Conservation (phyloP, 768 basidiomycete genomes). For the Rickenella mellea region DNA sequence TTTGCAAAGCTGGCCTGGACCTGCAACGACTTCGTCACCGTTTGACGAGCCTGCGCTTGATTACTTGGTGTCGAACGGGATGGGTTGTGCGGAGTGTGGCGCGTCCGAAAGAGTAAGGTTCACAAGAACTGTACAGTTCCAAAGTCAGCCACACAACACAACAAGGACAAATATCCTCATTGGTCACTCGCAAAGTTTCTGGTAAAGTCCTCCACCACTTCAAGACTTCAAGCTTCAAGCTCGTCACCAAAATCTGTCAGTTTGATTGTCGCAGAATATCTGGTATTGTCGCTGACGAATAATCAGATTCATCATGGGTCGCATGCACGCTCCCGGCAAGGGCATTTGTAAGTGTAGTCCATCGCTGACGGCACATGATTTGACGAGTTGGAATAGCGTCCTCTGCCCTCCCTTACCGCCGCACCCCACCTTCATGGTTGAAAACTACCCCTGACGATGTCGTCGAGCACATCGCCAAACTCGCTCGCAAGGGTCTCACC, state of each 20-base stretch:
- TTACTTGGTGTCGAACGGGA: slow-evolving; percentile 18
- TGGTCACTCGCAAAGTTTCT: background rate
- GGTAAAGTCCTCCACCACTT: slow-evolving; percentile 22
- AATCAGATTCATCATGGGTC: slow-evolving; percentile 61
- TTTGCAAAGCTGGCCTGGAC: background rate
- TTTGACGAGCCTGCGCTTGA: slow-evolving; percentile 23
- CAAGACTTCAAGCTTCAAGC: slow-evolving; percentile 28
- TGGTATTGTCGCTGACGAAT: slow-evolving; percentile 6
- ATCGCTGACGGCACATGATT: background rate
- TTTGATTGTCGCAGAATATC: slow-evolving; percentile 2
- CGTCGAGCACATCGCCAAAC: slow-evolving; percentile 92
- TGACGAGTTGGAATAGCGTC: slow-evolving; percentile 40
- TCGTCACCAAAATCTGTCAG: slow-evolving; percentile 26
- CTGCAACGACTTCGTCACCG: background rate
- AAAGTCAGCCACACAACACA: slow-evolving; percentile 32
- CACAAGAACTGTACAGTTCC: slow-evolving; percentile 49
- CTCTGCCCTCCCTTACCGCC: slow-evolving; percentile 96
- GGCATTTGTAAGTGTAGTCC: slow-evolving; percentile 78
- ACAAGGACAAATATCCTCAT: slow-evolving; percentile 1
- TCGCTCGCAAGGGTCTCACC: slow-evolving; percentile 94
- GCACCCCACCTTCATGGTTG: slow-evolving; percentile 91
- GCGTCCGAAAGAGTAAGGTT: no score
- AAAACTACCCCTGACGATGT: slow-evolving; percentile 95
- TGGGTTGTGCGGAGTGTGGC: slow-evolving; percentile 7
- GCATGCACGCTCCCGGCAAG: slow-evolving; percentile 99